Base-by-base conservation (phyloP, 73 alveolate species). In the Halteria grandinella region DNA sequence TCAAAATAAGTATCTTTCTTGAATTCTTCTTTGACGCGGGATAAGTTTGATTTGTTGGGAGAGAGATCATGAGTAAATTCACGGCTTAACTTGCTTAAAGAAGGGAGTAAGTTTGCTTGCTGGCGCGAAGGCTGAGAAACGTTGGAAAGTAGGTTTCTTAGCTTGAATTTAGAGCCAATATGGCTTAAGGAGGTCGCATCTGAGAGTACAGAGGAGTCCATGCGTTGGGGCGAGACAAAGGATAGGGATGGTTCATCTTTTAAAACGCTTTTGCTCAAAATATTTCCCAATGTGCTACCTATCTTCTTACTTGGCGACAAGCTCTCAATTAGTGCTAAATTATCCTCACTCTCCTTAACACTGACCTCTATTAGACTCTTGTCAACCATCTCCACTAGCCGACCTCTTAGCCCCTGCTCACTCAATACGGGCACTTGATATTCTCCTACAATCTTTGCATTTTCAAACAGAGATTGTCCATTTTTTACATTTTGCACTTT, bases 341-440 rank as follows among this genome's bases (percentile, higher is more conserved):
- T 66, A 18, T 41, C 18, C 52, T 47, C 47, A 25, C 52, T 66
- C 15, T 63, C 80, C 31, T 66, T 66, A 23, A 66, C 80, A 25
- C 80, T 66, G 7, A 66, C 47, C 21, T 66, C 80, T 45, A 45
- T 53, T 47, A 45, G 23, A 25, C 69, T 44, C 29, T 66, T 66
- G 25, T 45, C 47, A 4, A 66, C 47, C 6, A 66, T 23, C 11
- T 66, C 69, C 45, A 32, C 17, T 41, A 66, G 23, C 36, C 32
- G 41, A 2, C 23, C 1, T 31, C 47, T 44, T 2, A 66, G 33
- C 25, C 18, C 47, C 15, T 23, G 4, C 53, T 66, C 80, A 45
- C 47, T 21, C 20, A 66, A 66, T 25, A 66, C 66, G 23, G 80
- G 80, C 10, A 66, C 47, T 37, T 66, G 80, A 66, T 66, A 66